Conservation (phyloP, 345 rosid genomes). For the Noccaea caerulescens region DNA sequence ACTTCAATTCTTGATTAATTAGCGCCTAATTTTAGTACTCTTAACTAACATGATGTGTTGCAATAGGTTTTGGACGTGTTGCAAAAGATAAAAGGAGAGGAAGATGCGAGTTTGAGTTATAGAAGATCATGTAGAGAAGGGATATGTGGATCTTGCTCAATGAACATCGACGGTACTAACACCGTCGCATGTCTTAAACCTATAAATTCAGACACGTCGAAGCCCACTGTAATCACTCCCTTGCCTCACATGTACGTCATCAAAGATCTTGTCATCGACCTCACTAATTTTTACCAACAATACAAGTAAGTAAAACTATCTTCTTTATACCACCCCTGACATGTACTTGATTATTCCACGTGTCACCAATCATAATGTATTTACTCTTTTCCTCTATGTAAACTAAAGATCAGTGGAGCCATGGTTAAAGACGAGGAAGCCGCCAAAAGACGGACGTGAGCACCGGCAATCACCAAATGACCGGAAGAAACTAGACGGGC, state of each 20-base stretch:
- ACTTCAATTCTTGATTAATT: neutral
- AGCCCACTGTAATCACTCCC: constrained; percentile 62
- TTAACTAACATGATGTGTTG: neutral
- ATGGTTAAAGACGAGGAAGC: constrained; percentile 61
- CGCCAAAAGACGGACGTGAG: constrained; percentile 52
- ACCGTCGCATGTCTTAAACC: constrained; percentile 75
- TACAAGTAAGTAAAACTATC: constrained; percentile 50
- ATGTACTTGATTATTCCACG: too few relatives aligned
- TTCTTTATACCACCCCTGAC: neutral
- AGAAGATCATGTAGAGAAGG: constrained; percentile 80
- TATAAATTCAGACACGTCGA: constrained; percentile 50
- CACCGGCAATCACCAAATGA: constrained; percentile 56
- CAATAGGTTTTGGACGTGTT: constrained; percentile 66
- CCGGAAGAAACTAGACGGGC: constrained; percentile 65
- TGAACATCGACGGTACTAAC: constrained; percentile 72
- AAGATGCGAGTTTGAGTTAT: constrained; percentile 60
- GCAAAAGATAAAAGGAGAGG: constrained; percentile 74
- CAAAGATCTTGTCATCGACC: constrained; percentile 68
- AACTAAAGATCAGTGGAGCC: constrained; percentile 63
- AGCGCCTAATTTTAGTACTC: neutral
- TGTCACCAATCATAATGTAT: neutral
- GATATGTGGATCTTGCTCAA: constrained; percentile 73
- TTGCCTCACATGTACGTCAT: constrained; percentile 71
- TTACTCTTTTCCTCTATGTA: neutral
- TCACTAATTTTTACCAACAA: constrained; percentile 69